Evolutionary conservation across 345 rosid genomes (phyloP), one percentile per base, ranked within the genome.

Genomic region (Kandelia obovata): DNA sequence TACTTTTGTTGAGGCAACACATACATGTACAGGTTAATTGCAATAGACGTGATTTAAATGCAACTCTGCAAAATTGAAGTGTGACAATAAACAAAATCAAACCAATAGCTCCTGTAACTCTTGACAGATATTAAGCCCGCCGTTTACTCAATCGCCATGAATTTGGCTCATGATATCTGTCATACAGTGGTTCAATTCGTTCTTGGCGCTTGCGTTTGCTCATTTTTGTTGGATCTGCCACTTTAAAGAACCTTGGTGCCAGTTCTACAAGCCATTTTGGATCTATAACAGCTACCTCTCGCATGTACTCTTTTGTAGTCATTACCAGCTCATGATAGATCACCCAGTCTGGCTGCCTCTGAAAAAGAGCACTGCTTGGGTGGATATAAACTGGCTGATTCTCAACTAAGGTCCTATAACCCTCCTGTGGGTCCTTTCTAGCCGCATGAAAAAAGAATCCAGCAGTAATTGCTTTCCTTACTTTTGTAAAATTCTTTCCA

Each of bases 231-330:
- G 97, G 95, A 74, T 91, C 97, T 56, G 96, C 66, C 2, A 83
- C 96, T 77, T 89, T 91, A 84, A 94, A 94, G 81, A 88, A 94
- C 63, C 92, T 88, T 13, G 98, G 96, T 10, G 97, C 98, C 55
- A 89, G 76, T 78, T 89, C 96, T 53, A 89, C 96, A 0, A 94
- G 96, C 96, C 97, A 94, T 72, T 89, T 87, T 7, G 98, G 98
- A 67, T 94, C 97, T 26, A 89, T 70, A 58, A 89, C 95, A 0
- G 97, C 89, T 27, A 86, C 90, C 73, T 94, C 95, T 16, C 90
- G 86, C 97, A 89, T 94, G 80, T 91, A 94, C 77, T 91, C 98
- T 71, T 94, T 91, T 0, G 96, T 94, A 6, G 97, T 91, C 98
- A 94, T 91, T 58, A 91, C 98, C 35, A 91, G 85, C 77, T 94